These are phyloP conservation scores for Coix lacrymajobi DNA, from an alignment of 176 grass and related monocot genomes.

Conservation along the genomic window DNA sequence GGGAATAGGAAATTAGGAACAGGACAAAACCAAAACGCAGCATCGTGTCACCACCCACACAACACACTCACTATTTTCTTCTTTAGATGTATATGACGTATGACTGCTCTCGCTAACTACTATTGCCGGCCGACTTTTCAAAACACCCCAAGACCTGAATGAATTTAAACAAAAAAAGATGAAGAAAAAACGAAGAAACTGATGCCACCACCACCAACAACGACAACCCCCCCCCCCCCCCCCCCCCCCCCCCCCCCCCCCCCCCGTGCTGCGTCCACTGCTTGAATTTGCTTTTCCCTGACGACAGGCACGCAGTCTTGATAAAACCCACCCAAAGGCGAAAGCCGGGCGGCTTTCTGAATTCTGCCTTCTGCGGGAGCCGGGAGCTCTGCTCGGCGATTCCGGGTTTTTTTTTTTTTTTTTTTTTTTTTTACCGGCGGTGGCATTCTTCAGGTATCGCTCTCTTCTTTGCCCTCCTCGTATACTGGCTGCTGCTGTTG, in stretches of 20 bases:
- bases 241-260: not conserved
- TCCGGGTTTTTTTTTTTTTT: too few relatives aligned
- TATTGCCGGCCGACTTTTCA: not conserved
- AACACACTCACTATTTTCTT: too few relatives aligned
- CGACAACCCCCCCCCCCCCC: not conserved
- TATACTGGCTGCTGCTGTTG: not conserved
- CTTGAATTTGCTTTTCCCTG: not conserved
- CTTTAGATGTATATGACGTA: too few relatives aligned
- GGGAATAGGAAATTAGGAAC: not conserved
- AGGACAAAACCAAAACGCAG: not conserved
- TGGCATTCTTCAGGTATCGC: conserved; percentile 3
- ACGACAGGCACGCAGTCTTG: not conserved
- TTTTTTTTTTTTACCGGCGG: too few relatives aligned
- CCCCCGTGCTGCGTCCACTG: not conserved
- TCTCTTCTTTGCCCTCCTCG: not conserved
- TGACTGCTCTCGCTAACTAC: not conserved
- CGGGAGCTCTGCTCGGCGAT: not conserved
- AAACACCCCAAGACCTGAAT: not conserved
- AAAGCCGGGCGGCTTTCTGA: not conserved
- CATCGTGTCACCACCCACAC: not conserved
- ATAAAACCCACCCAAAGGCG: not conserved
- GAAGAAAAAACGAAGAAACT: not conserved
- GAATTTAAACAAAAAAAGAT: not conserved
- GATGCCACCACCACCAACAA: not conserved
- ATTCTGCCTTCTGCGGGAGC: too few relatives aligned